Evolutionary conservation across 2,329 filamentous ascomycete genomes (phyloP).

Genomic region (Diplodia sapinea): DNA sequence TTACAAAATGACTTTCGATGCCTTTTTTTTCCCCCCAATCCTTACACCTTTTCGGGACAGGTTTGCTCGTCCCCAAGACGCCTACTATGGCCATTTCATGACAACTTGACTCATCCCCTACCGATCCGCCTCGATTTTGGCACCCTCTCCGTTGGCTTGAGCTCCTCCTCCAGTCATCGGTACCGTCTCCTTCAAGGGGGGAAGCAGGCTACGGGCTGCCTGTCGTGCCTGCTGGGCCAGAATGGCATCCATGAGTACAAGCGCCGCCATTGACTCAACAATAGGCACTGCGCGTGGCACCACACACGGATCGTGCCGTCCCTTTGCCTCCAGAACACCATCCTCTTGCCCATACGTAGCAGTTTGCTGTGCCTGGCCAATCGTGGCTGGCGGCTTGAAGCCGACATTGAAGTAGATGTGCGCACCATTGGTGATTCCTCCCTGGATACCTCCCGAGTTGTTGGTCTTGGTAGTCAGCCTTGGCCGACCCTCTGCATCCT

Average conservation of each 20-base stretch:
- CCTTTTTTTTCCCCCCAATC: neutral
- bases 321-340: conserved; percentile 85
- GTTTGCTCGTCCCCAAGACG: neutral
- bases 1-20: neutral
- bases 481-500: conserved; percentile 59
- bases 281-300: conserved; percentile 87
- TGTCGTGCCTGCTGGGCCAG: conserved; percentile 76
- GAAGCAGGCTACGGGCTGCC: conserved; percentile 44
- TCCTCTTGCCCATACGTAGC: conserved; percentile 77
- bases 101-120: neutral
- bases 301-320: conserved; percentile 91
- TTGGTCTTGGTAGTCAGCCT: conserved; percentile 87
- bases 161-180: conserved; percentile 38
- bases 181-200: conserved; percentile 47
- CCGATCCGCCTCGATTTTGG: conserved; percentile 22
- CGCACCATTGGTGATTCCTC: conserved; percentile 91
- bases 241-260: conserved; percentile 86
- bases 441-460: conserved; percentile 93
- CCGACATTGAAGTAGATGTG: conserved; percentile 93
- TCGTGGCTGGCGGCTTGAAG: conserved; percentile 95
- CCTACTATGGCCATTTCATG: neutral
- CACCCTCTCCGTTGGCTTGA: conserved; percentile 27
- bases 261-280: conserved; percentile 87
- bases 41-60: neutral
- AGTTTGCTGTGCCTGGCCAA: conserved; percentile 85